phyloP scores from a whole-genome alignment of 345 rosid genomes.

The Rhizophora mangle region DNA sequence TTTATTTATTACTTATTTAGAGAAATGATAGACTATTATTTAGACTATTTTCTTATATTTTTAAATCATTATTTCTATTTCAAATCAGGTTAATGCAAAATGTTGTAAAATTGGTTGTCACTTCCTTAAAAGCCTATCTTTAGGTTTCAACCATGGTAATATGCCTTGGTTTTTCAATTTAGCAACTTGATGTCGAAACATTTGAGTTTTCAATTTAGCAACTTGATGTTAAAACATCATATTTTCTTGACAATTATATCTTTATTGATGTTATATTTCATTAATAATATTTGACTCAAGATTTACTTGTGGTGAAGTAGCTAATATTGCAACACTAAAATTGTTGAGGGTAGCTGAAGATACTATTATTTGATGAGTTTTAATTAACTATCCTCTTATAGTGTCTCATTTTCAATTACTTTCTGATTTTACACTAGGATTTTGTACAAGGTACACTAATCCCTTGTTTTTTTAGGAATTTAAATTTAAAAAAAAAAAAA shows the following conservation, averaged over 20 bases:
- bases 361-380: constrained; percentile 49
- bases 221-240: background rate
- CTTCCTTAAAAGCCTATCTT: constrained; percentile 97
- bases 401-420: no score
- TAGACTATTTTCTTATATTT: background rate
- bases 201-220: constrained; percentile 3
- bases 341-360: constrained; percentile 79
- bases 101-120: constrained; percentile 80
- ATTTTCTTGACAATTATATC: constrained; percentile 3
- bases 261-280: background rate
- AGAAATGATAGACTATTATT: no score
- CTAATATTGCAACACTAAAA: constrained; percentile 88
- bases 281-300: constrained; percentile 38
- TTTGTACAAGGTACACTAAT: no score
- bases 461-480: no score
- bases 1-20: no score
- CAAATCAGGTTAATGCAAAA: constrained; percentile 76
- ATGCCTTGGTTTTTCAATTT: constrained; percentile 27
- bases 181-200: background rate
- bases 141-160: constrained; percentile 97
- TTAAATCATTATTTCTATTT: background rate
- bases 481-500: no score
- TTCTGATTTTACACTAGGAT: no score
- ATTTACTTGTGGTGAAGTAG: constrained; percentile 80
- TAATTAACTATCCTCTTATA: no score